Percentiles rank a stretch among this genome's conserved stretches.
These are phyloP conservation scores for Osmanthus fragrans DNA, from an alignment of 257 asterid species.

Conservation along the genomic window DNA sequence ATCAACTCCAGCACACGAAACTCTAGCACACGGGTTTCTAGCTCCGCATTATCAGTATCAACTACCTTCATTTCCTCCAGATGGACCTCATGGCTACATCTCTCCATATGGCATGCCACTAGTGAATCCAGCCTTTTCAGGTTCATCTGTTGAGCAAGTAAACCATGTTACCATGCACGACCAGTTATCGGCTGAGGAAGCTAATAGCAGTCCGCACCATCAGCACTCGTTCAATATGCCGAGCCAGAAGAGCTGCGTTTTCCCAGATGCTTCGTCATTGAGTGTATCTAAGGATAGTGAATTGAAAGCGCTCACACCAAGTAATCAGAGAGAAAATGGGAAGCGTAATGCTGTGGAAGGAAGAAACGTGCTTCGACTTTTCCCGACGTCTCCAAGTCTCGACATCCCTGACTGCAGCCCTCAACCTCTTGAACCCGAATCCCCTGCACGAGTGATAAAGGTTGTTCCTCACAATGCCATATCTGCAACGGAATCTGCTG, in stretches of 20 bases:
- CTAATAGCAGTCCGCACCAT: conserved; percentile 18
- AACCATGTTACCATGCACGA: not conserved
- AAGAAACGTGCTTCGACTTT: conserved; percentile 47
- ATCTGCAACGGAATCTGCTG: conserved; percentile 80
- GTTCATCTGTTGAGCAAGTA: conserved; percentile 39
- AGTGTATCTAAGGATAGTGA: conserved; percentile 40
- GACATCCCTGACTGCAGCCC: conserved; percentile 23
- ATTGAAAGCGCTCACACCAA: conserved; percentile 56
- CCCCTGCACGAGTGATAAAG: conserved; percentile 40
- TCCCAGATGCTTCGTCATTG: conserved; percentile 11
- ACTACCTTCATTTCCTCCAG: conserved; percentile 33
- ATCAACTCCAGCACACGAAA: conserved; percentile 45
- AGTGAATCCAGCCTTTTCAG: conserved; percentile 41
- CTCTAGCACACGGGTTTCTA: conserved; percentile 51
- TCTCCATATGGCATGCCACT: conserved; percentile 60
- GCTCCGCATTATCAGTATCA: conserved; percentile 43
- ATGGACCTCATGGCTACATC: conserved; percentile 49
- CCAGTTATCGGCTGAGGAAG: not conserved
- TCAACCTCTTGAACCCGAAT: conserved; percentile 16
- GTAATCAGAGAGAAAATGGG: conserved; percentile 48
- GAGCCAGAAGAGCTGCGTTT: conserved; percentile 26
- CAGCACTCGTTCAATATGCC: conserved; percentile 25
- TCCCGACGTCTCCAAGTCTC: conserved; percentile 44
- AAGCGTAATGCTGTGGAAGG: conserved; percentile 24
- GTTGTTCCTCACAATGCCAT: conserved; percentile 65